phyloP scores from a whole-genome alignment of 345 rosid genomes.

The Citropsis articulata region DNA sequence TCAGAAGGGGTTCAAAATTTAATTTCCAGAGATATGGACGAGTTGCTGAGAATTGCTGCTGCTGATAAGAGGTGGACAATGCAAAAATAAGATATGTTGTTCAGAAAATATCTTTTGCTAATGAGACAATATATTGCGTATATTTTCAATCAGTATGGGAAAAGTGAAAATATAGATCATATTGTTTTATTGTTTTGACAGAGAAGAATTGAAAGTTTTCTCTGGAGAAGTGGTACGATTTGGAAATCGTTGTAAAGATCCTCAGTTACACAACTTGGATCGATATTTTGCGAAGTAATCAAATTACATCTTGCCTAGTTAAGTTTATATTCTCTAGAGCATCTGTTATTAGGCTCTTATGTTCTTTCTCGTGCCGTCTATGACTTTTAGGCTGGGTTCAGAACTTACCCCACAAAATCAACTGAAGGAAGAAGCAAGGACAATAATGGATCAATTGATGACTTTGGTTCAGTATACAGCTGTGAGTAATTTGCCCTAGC shows the following conservation, averaged over 20 bases:
- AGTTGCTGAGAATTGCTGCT: slow-evolving; percentile 73
- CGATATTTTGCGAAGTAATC: slow-evolving; percentile 90
- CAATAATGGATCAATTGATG: slow-evolving; percentile 72
- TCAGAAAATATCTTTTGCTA: background rate
- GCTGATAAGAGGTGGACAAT: slow-evolving; percentile 81
- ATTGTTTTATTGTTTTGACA: slow-evolving; percentile 26
- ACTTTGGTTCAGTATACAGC: slow-evolving; percentile 82
- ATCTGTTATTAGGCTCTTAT: slow-evolving; percentile 5
- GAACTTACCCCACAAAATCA: slow-evolving; percentile 69
- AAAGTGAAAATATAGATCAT: slow-evolving; percentile 3
- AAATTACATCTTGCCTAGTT: slow-evolving; percentile 19
- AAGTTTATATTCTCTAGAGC: slow-evolving; percentile 6
- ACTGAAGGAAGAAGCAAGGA: slow-evolving; percentile 75
- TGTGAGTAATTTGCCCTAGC: slow-evolving; percentile 43
- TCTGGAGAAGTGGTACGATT: slow-evolving; percentile 96
- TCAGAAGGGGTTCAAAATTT: slow-evolving; percentile 88
- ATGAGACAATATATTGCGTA: background rate
- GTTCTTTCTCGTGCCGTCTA: slow-evolving; percentile 19
- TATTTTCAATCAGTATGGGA: background rate
- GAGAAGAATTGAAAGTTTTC: slow-evolving; percentile 87
- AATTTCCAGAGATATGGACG: slow-evolving; percentile 80
- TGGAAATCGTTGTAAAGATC: slow-evolving; percentile 98
- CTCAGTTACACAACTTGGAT: slow-evolving; percentile 94
- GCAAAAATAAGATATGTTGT: background rate
- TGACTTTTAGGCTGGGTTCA: slow-evolving; percentile 68